Base-by-base conservation (phyloP, 2,329 filamentous ascomycete species). In the Bipolaris oryzae region DNA sequence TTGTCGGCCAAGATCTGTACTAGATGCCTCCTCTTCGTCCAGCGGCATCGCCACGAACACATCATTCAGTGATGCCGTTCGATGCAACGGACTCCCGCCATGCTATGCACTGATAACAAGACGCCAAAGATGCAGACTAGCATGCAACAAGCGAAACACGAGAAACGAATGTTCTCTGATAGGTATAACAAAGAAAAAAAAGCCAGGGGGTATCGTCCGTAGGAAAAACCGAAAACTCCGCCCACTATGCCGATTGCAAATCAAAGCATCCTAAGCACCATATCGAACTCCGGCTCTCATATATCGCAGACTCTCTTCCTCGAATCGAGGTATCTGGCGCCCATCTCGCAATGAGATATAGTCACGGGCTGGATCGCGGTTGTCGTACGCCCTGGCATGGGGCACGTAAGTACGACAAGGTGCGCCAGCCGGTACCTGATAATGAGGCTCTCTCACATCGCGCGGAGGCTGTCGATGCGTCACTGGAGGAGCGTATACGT, bases 181-280 rank as follows among this genome's bases (percentile, higher is more conserved):
- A 60, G 56, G 59, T 23, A 43, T 48, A 33, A 57, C 34, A 38
- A 21, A 44, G 31, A 45, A 37, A 45, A 65, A 43, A 58, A 61
- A 64, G 48, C 54, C 64, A 69, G 64, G 23, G 67, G 68, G 68
- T 71, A 70, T 71, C 66, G 45, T 65, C 61, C 50, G 51, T 52
- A 56, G 49, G 50, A 57, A 64, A 63, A 62, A 53, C 50, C 62
- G 42, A 51, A 45, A 58, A 64, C 58, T 59, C 48, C 61, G 39
- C 43, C 37, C 53, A 35, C 34, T 47, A 56, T 52, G 51, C 37
- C 43, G 43, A 55, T 48, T 49, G 35, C 34, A 48, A 28, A 15
- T 61, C 20, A 58, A 57, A 28, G 63, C 53, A 66, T 34, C 50
- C 63, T 44, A 57, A 49, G 55, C 38, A 46, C 58, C 61, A 57